Evolutionary conservation across 2,329 filamentous ascomycete genomes (phyloP).

Genomic region (Dothidotthia symphoricarpi): DNA sequence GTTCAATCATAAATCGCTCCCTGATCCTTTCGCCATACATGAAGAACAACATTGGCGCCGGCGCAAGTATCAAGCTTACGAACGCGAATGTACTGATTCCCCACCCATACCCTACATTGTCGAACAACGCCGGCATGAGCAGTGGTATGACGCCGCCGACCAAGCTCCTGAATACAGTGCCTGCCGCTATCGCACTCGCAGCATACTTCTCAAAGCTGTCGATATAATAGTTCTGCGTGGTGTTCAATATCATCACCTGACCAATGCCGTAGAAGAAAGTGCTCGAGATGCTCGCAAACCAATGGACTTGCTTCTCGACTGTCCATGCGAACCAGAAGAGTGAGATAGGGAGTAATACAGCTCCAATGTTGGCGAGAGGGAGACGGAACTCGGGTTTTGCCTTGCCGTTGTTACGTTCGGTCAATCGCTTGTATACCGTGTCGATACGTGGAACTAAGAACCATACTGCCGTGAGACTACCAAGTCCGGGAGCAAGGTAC

Average conservation of each 20-base stretch:
- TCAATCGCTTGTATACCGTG: conserved; percentile 48
- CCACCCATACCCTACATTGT: conserved; percentile 51
- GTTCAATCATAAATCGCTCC: conserved; percentile 40
- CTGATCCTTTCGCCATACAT: conserved; percentile 49
- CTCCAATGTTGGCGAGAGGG: conserved; percentile 48
- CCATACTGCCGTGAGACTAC: conserved; percentile 47
- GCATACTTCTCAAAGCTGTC: conserved; percentile 54
- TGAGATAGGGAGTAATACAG: conserved; percentile 44
- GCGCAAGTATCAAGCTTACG: conserved; percentile 45
- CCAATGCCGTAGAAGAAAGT: conserved; percentile 54
- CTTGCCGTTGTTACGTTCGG: conserved; percentile 43
- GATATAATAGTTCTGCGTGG: conserved; percentile 57
- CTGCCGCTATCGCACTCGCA: conserved; percentile 52
- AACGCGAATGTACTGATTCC: conserved; percentile 53
- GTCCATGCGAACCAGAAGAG: conserved; percentile 49
- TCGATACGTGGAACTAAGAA: conserved; percentile 51
- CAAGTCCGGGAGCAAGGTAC: conserved; percentile 47
- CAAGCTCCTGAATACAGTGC: conserved; percentile 48
- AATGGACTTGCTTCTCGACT: conserved; percentile 43
- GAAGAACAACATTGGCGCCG: conserved; percentile 52
- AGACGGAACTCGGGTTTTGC: conserved; percentile 46
- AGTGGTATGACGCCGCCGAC: conserved; percentile 51
- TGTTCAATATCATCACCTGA: conserved; percentile 55
- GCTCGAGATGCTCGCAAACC: conserved; percentile 43
- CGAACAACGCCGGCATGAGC: conserved; percentile 46